Evolutionary conservation across 306 rosid genomes (phyloP).

Genomic region (Bauhinia variegata): DNA sequence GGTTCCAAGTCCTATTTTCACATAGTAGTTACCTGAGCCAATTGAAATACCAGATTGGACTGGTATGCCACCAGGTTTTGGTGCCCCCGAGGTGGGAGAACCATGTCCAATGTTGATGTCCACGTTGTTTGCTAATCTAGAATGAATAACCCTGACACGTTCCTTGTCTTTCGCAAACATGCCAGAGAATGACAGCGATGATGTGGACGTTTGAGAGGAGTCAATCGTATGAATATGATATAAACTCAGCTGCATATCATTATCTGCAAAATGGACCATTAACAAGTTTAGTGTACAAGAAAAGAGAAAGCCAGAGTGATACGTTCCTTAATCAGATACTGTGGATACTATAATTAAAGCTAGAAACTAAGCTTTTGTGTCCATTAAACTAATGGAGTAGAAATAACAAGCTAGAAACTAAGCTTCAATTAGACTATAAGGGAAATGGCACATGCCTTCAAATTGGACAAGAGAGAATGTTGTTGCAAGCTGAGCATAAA

Average conservation of each 20-base stretch:
- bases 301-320: background rate
- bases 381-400: no score
- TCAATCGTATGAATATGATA: background rate
- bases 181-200: background rate
- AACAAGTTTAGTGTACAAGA: background rate
- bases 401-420: no score
- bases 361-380: no score
- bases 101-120: background rate
- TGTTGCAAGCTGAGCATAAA: constrained; percentile 45
- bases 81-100: constrained; percentile 30
- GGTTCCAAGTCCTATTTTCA: constrained; percentile 63
- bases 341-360: background rate
- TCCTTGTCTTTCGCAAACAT: constrained; percentile 23
- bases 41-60: constrained; percentile 54
- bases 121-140: constrained; percentile 5
- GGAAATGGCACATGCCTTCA: constrained; percentile 49
- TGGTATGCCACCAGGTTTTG: constrained; percentile 45
- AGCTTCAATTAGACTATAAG: no score
- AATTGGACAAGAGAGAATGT: constrained; percentile 41
- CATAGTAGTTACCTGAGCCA: constrained; percentile 61
- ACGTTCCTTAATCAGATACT: constrained; percentile 4
- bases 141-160: constrained; percentile 28
- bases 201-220: constrained; percentile 1
- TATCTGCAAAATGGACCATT: constrained; percentile 42
- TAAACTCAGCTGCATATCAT: constrained; percentile 17